Evolutionary conservation across 2,329 filamentous ascomycete species (phyloP), one percentile per base, ranked within the genome.

Genomic region (Xylariaceae sp.): DNA sequence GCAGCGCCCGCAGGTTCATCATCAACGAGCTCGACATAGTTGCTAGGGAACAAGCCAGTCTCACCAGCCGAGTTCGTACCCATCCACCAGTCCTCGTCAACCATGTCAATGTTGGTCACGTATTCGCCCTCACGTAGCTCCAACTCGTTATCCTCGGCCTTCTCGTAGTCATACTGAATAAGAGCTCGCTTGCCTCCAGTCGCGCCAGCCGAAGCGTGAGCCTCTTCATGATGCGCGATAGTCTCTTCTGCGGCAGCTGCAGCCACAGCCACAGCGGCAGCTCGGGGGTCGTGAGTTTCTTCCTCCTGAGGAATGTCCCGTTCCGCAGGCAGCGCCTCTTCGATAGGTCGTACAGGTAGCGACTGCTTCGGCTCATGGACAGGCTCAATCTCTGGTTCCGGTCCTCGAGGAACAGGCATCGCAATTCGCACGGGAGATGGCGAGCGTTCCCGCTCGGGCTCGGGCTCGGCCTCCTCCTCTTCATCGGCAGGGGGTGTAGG

Each of bases 21-120:
- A 44, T 88, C 87, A 42, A 94, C 80, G 18, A 96, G 74, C 73
- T 96, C 92, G 56, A 99, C 93, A 67, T 99, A 99, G 79, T 97
- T 97, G 77, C 90, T 94, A 4, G 94, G 94, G 81, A 99, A 97
- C 42, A 99, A 80, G 52, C 94, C 94, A 60, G 81, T 87, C 74
- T 97, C 91, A 68, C 94, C 94, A 62, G 80, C 81, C 18, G 82
- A 78, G 77, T 97, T 99, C 66, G 88, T 90, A 49, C 95, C 94
- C 83, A 96, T 89, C 94, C 94, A 99, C 94, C 94, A 99, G 72
- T 99, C 93, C 55, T 95, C 89, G 68, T 97, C 94, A 1, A 99
- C 91, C 89, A 95, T 95, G 64, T 97, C 91, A 69, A 99, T 96
- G 72, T 96, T 88, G 23, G 84, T 92, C 44, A 99, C 88, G 64